Percentiles rank a stretch among this genome's conserved stretches.
Evolutionary conservation across 202 grass and related monocot species (phyloP).

Genomic region (Eragrostis tef): DNA sequence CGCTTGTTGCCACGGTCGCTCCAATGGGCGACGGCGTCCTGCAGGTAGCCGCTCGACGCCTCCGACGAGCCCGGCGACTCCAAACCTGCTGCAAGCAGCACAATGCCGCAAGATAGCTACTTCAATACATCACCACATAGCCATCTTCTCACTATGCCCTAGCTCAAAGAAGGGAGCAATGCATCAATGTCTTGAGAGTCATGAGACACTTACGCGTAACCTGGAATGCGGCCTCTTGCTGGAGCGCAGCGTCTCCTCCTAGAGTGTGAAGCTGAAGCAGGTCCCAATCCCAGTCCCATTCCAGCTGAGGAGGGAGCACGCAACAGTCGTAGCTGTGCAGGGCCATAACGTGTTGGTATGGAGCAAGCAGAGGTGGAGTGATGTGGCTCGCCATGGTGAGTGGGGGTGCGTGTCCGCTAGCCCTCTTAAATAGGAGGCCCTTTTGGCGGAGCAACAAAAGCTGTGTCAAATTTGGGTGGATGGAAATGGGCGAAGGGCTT

Average conservation of each 20-base stretch:
- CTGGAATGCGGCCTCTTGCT: slow-evolving; percentile 31
- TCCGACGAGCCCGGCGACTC: slow-evolving; percentile 66
- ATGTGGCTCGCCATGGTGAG: slow-evolving; percentile 41
- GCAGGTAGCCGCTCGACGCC: slow-evolving; percentile 61
- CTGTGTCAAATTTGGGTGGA: slow-evolving; percentile 46
- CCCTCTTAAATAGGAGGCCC: slow-evolving; percentile 54
- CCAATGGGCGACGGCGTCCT: slow-evolving; percentile 60
- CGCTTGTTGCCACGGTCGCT: slow-evolving; percentile 61
- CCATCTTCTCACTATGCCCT: neutral
- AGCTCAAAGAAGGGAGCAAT: slow-evolving; percentile 16
- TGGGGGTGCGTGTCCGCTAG: slow-evolving; percentile 7
- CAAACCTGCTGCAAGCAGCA: slow-evolving; percentile 46
- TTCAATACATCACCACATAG: neutral
- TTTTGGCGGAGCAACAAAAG: slow-evolving; percentile 57
- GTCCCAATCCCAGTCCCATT: slow-evolving; percentile 46
- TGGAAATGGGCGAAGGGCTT: slow-evolving; percentile 36
- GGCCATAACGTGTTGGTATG: slow-evolving; percentile 50
- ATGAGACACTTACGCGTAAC: slow-evolving; percentile 50
- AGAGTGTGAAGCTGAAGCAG: neutral
- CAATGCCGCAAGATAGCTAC: neutral
- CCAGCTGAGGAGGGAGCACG: slow-evolving; percentile 41
- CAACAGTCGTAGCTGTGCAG: slow-evolving; percentile 46
- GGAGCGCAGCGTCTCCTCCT: slow-evolving; percentile 22
- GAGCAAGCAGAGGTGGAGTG: slow-evolving; percentile 9
- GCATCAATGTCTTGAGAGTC: neutral